A percentile compares a stretch with the other conserved stretches of the same genome.
phyloP scores from a whole-genome alignment of 129 eudicot genomes.

The Heracleum sosnowskyi region DNA sequence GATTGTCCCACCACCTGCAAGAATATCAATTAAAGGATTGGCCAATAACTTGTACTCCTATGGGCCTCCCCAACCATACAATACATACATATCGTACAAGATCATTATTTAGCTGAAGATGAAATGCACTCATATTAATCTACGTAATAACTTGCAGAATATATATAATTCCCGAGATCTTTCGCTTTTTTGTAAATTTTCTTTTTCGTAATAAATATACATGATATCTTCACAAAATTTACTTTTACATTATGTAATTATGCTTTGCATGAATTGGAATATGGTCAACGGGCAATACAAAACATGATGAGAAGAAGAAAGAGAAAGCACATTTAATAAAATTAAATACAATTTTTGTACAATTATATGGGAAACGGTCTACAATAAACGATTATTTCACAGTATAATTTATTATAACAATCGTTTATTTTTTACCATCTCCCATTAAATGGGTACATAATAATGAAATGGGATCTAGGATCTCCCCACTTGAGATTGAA shows the following conservation, averaged over 20 bases:
- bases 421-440: too few species aligned
- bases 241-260: neutral
- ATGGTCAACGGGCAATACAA: neutral
- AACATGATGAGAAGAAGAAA: neutral
- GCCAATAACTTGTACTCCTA: neutral
- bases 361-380: too few species aligned
- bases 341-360: neutral
- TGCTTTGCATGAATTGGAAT: neutral
- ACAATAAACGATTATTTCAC: too few species aligned
- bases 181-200: too few species aligned
- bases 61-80: neutral
- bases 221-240: too few species aligned
- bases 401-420: too few species aligned
- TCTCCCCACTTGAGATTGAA: conserved; percentile 18
- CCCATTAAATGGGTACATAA: neutral
- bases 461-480: conserved; percentile 20
- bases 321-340: neutral
- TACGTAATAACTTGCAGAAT: too few species aligned
- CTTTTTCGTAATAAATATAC: too few species aligned
- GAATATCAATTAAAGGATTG: neutral
- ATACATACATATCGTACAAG: neutral
- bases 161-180: too few species aligned
- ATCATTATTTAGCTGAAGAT: too few species aligned
- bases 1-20: neutral
- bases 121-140: too few species aligned